Percentiles rank a stretch among this genome's conserved stretches.
phyloP scores from a whole-genome alignment of 2,329 filamentous ascomycete genomes.

The Cladosporium sp. region DNA sequence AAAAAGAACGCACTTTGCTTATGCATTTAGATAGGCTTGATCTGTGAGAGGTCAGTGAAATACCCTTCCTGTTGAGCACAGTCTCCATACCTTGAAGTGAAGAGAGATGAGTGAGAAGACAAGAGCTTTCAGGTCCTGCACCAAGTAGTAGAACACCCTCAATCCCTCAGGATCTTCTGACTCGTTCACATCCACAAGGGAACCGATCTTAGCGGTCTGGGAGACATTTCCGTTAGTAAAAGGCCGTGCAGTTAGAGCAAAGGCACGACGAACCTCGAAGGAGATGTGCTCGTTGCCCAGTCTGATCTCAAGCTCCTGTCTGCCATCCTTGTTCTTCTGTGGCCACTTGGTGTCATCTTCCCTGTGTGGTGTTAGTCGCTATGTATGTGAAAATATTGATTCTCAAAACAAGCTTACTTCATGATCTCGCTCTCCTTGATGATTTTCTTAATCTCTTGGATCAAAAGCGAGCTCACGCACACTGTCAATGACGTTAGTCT shows the following conservation, averaged over 20 bases:
- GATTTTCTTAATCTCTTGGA: slow-evolving; percentile 93
- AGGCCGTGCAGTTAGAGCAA: not conserved
- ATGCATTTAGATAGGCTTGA: slow-evolving; percentile 28
- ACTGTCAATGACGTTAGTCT: slow-evolving; percentile 51
- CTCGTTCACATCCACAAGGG: slow-evolving; percentile 91
- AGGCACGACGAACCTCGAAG: slow-evolving; percentile 68
- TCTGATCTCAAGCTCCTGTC: slow-evolving; percentile 92
- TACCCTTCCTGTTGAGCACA: not conserved
- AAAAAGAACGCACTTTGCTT: slow-evolving; percentile 1
- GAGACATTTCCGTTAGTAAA: slow-evolving; percentile 21
- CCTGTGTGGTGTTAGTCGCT: slow-evolving; percentile 43
- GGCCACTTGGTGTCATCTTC: slow-evolving; percentile 99
- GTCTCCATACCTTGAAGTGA: slow-evolving; percentile 74
- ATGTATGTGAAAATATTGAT: not conserved
- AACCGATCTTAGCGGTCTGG: slow-evolving; percentile 96
- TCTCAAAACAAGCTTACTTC: slow-evolving; percentile 59
- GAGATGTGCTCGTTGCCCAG: slow-evolving; percentile 94
- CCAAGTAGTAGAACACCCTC: slow-evolving; percentile 96
- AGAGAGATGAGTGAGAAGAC: slow-evolving; percentile 94
- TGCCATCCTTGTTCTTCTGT: slow-evolving; percentile 97
- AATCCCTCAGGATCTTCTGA: slow-evolving; percentile 93
- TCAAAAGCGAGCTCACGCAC: slow-evolving; percentile 87
- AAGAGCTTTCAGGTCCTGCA: slow-evolving; percentile 92
- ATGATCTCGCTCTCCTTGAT: slow-evolving; percentile 93
- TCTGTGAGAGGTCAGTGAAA: slow-evolving; percentile 18